phyloP scores from a whole-genome alignment of 2,329 filamentous ascomycete species.

The Escovopsis weberi region DNA sequence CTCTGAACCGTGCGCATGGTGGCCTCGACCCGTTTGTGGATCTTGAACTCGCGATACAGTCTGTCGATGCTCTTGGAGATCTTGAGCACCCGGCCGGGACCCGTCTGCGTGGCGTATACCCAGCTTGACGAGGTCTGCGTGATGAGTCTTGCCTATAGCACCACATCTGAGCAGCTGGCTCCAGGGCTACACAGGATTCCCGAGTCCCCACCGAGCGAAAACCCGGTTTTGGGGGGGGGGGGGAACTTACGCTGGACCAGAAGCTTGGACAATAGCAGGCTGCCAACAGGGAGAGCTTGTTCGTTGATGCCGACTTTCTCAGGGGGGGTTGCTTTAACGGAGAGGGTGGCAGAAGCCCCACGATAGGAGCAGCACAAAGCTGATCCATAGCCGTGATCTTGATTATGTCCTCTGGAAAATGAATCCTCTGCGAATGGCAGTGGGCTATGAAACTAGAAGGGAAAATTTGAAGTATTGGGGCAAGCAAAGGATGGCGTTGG shows the following conservation, averaged over 20 bases:
- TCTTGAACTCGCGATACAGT: slow-evolving; percentile 4
- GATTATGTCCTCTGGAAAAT: not conserved
- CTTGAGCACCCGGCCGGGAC: slow-evolving; percentile 5
- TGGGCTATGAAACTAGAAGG: too few relatives aligned
- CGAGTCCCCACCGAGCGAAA: too few relatives aligned
- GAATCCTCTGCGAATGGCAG: too few relatives aligned
- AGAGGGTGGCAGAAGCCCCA: not conserved
- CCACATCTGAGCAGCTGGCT: too few relatives aligned
- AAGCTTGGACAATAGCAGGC: slow-evolving; percentile 4
- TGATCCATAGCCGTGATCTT: not conserved
- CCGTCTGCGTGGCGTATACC: slow-evolving; percentile 5
- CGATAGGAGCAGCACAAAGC: not conserved
- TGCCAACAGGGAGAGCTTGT: slow-evolving; percentile 1
- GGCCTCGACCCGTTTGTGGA: slow-evolving; percentile 2
- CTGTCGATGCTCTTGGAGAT: slow-evolving; percentile 1
- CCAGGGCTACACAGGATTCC: too few relatives aligned
- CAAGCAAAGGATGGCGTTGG: too few relatives aligned
- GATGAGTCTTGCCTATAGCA: slow-evolving; percentile 3
- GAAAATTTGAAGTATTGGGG: too few relatives aligned
- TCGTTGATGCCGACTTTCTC: not conserved
- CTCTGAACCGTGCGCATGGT: slow-evolving; percentile 2
- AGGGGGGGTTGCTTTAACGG: not conserved
- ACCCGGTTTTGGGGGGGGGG: not conserved
- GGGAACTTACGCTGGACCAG: too few relatives aligned
- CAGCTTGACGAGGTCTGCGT: slow-evolving; percentile 4